These are phyloP conservation scores for Blastomyces gilchristii DNA, from an alignment of 2,329 filamentous ascomycete species.

Conservation along the genomic window DNA sequence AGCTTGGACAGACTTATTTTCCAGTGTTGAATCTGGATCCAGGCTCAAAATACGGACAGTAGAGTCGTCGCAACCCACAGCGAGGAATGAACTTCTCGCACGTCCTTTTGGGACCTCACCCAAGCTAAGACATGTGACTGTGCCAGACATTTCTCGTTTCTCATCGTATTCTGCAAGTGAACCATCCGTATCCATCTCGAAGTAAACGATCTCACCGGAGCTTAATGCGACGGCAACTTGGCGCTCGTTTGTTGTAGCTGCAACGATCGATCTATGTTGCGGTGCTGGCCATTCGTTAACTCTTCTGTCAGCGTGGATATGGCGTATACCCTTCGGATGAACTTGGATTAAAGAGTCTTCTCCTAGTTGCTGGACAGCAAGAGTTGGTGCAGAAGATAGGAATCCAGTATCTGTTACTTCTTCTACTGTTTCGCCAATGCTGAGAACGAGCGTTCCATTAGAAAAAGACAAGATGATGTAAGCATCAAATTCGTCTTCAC, in stretches of 20 bases:
- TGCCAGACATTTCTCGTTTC: constrained; percentile 88
- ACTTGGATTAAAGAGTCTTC: constrained; percentile 90
- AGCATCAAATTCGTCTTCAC: constrained; percentile 74
- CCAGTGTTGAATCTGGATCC: constrained; percentile 79
- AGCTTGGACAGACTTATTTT: constrained; percentile 90
- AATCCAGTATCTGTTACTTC: constrained; percentile 93
- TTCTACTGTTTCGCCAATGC: constrained; percentile 93
- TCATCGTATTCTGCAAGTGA: constrained; percentile 89
- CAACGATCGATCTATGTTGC: constrained; percentile 88
- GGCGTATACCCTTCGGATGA: constrained; percentile 89
- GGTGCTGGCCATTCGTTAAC: constrained; percentile 92
- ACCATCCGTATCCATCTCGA: constrained; percentile 90
- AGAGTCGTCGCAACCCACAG: constrained; percentile 92
- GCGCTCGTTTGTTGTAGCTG: constrained; percentile 82
- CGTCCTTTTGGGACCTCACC: constrained; percentile 87
- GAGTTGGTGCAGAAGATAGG: constrained; percentile 72
- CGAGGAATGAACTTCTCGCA: constrained; percentile 79
- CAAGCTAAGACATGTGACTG: constrained; percentile 87
- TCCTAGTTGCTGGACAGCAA: constrained; percentile 88
- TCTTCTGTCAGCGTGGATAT: constrained; percentile 65
- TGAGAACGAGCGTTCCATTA: constrained; percentile 81
- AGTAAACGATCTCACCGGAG: constrained; percentile 94
- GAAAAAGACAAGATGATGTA: constrained; percentile 93
- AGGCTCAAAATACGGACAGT: constrained; percentile 88
- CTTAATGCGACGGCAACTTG: constrained; percentile 91